These are phyloP conservation scores for Geranomyces variabilis DNA, from an alignment of 192 early-diverging fungal genomes.

Conservation along the genomic window DNA sequence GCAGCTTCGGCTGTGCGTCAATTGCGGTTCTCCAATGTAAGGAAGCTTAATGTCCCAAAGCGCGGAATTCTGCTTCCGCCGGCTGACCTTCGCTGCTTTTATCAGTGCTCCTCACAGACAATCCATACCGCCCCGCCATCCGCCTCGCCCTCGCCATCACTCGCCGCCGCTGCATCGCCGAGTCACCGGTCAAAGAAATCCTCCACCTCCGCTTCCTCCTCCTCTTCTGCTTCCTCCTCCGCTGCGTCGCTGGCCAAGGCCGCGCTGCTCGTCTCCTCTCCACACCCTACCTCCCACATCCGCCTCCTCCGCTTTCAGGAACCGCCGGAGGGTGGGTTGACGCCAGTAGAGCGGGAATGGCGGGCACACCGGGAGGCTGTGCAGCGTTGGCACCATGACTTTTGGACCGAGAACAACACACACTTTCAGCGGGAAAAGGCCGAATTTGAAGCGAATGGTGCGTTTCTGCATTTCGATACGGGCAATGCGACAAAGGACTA, in stretches of 20 bases:
- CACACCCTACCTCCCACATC: constrained; percentile 46
- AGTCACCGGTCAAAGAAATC: too few species aligned
- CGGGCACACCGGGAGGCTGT: constrained; percentile 12
- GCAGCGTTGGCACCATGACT: constrained; percentile 42
- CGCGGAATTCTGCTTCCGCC: too few species aligned
- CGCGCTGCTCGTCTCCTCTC: constrained; percentile 39
- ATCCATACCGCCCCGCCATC: too few species aligned
- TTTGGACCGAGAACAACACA: constrained; percentile 45
- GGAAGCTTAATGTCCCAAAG: too few species aligned
- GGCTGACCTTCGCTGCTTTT: too few species aligned
- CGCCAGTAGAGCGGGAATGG: constrained; percentile 22
- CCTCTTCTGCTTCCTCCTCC: background rate
- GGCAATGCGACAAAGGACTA: background rate
- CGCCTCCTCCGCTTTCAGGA: constrained; percentile 30
- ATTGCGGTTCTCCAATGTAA: too few species aligned
- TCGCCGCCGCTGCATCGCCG: too few species aligned
- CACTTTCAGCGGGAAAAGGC: constrained; percentile 36
- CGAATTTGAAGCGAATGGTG: constrained; percentile 34
- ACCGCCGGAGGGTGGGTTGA: background rate
- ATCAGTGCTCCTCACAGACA: too few species aligned
- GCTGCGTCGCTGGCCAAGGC: too few species aligned
- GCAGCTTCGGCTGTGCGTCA: too few species aligned
- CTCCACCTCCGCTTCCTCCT: too few species aligned
- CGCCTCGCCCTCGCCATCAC: too few species aligned
- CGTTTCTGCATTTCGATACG: background rate